Conservation (phyloP, 2,329 filamentous ascomycete genomes). For the Drechslerella coelobrocha region DNA sequence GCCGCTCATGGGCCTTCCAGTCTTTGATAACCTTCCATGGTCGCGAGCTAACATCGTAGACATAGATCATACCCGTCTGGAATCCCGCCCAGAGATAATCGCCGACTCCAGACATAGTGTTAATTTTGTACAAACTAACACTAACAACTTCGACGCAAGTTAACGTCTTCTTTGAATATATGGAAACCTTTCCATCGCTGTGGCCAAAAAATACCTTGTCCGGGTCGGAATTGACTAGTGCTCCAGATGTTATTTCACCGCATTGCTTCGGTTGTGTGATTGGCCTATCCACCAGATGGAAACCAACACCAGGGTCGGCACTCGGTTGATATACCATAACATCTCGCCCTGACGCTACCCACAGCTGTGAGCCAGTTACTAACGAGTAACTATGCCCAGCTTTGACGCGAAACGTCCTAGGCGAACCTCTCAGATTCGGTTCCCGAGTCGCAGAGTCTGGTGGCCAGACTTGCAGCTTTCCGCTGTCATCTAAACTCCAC, state of each 20-base stretch:
- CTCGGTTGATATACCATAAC: slow-evolving; percentile 83
- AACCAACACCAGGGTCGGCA: slow-evolving; percentile 70
- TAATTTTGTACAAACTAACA: slow-evolving; percentile 94
- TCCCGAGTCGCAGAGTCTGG: slow-evolving; percentile 73
- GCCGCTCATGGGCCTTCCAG: slow-evolving; percentile 87
- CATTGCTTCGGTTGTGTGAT: slow-evolving; percentile 71
- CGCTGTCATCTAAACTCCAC: slow-evolving; percentile 92
- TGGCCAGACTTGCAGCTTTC: slow-evolving; percentile 84
- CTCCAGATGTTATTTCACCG: slow-evolving; percentile 86
- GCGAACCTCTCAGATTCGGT: slow-evolving; percentile 76
- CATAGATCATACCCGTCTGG: slow-evolving; percentile 90
- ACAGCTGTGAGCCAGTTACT: slow-evolving; percentile 81
- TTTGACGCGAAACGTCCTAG: slow-evolving; percentile 78
- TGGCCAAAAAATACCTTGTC: slow-evolving; percentile 90
- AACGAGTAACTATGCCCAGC: slow-evolving; percentile 87
- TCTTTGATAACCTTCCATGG: slow-evolving; percentile 94
- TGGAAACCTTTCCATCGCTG: slow-evolving; percentile 87
- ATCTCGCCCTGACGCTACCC: slow-evolving; percentile 86
- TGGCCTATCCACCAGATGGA: slow-evolving; percentile 76
- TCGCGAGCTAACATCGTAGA: slow-evolving; percentile 82
- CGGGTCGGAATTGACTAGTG: slow-evolving; percentile 74
- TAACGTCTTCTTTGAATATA: slow-evolving; percentile 77
- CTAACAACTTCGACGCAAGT: slow-evolving; percentile 79
- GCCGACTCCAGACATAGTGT: slow-evolving; percentile 79
- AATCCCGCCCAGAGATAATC: slow-evolving; percentile 89